Conservation (phyloP, 495 filamentous ascomycete species). For the Articulospora tetracladia region DNA sequence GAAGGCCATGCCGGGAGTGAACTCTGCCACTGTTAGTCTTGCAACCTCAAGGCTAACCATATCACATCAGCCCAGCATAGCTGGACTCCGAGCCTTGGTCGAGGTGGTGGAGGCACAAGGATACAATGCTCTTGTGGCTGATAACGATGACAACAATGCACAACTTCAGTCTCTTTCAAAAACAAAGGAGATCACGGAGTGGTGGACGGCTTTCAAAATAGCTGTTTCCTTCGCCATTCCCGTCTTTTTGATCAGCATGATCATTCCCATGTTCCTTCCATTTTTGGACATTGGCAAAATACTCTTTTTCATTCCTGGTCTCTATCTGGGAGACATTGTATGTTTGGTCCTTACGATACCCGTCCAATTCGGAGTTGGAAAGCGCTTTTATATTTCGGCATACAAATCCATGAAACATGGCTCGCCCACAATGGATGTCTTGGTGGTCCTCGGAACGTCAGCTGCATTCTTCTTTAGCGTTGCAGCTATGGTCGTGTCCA, state of each 20-base stretch:
- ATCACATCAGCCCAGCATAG: constrained; percentile 61
- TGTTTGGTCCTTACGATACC: constrained; percentile 83
- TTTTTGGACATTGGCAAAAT: constrained; percentile 69
- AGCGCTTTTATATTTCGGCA: constrained; percentile 87
- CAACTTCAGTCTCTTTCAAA: constrained; percentile 95
- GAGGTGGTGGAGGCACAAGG: constrained; percentile 74
- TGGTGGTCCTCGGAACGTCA: constrained; percentile 90
- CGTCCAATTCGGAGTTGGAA: constrained; percentile 94
- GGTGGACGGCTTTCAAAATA: constrained; percentile 72
- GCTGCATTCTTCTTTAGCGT: constrained; percentile 98
- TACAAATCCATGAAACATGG: constrained; percentile 85
- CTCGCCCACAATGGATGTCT: constrained; percentile 95
- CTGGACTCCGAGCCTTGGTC: constrained; percentile 79
- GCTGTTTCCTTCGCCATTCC: constrained; percentile 81
- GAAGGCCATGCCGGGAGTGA: constrained; percentile 62
- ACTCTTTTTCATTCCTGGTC: constrained; percentile 58
- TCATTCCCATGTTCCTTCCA: constrained; percentile 75
- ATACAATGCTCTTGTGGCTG: constrained; percentile 84
- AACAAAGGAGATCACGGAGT: constrained; percentile 92
- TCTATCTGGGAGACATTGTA: constrained; percentile 83
- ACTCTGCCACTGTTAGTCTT: constrained; percentile 66
- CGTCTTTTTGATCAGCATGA: constrained; percentile 90
- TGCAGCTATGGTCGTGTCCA: constrained; percentile 79
- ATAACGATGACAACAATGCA: constrained; percentile 93
- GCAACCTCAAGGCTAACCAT: constrained; percentile 64